Evolutionary conservation across 345 rosid genomes (phyloP).

Genomic region (Bruguiera gymnorhiza): DNA sequence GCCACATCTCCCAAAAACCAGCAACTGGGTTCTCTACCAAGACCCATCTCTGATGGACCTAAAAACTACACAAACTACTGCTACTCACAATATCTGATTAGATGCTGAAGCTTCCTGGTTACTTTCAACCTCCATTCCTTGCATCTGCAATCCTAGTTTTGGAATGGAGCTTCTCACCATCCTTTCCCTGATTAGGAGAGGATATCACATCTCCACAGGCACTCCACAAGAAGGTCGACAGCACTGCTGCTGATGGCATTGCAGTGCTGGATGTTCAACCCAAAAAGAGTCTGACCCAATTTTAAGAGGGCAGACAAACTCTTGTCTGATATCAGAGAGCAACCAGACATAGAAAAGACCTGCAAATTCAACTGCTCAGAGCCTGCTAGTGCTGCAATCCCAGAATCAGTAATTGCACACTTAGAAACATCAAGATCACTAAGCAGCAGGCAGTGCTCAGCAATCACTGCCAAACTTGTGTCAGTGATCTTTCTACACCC

Average conservation of each 20-base stretch:
- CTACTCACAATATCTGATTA: conserved; percentile 27
- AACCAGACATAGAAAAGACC: conserved; percentile 55
- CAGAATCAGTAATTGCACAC: conserved; percentile 50
- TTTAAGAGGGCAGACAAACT: conserved; percentile 40
- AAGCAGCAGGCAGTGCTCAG: conserved; percentile 50
- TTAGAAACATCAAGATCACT: conserved; percentile 61
- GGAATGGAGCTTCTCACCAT: neutral
- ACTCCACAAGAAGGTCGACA: conserved; percentile 44
- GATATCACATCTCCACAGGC: conserved; percentile 68
- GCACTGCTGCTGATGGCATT: conserved; percentile 48
- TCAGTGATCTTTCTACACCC: conserved; percentile 70
- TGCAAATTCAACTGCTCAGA: conserved; percentile 49
- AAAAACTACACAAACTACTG: conserved; percentile 49
- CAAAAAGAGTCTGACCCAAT: conserved; percentile 51
- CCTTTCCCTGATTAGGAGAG: conserved; percentile 36
- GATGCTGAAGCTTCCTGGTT: conserved; percentile 16
- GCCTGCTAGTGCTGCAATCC: conserved; percentile 44
- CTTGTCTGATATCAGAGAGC: conserved; percentile 51
- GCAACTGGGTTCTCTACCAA: conserved; percentile 29
- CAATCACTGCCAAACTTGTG: conserved; percentile 53
- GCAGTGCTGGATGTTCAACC: conserved; percentile 68
- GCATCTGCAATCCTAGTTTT: conserved; percentile 10
- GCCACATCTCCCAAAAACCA: conserved; percentile 55
- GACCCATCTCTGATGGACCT: conserved; percentile 65
- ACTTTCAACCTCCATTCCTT: conserved; percentile 16